Base-by-base conservation (phyloP, 441 rosid genomes). In the Geranium incanum region DNA sequence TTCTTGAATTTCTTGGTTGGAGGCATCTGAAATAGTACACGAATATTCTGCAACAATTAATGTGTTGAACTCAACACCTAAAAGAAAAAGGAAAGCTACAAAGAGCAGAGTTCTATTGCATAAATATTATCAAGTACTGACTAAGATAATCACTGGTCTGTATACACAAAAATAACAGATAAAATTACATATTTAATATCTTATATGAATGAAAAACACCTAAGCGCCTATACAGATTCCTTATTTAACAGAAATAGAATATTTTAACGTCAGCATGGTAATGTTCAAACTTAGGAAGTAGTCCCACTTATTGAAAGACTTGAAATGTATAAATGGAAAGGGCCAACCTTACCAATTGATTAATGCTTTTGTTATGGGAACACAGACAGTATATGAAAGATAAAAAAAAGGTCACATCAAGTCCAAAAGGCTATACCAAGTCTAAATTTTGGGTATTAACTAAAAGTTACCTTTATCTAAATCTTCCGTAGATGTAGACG, bases 401-500 rank as follows among this genome's bases (percentile, higher is more conserved):
- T 18, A 11, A 19, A 60, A 60, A 60, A 19, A 12, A 60, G 33
- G 33, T 11, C 21, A 19, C 65, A 60, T 36, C 36, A 60, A 8
- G 36, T 60, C 65, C 65, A 60, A 60, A 60, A 60, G 11, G 11
- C 36, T 7, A 23, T 19, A 60, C 36, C 19, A 60, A 60, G 36
- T 19, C 65, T 60, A 60, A 8, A 21, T 7, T n/a, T 19, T 28
- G 36, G 66, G 3, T 16, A 36, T 6, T 45, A 60, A 36, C 28
- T 65, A 4, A 74, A 41, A 50, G 36, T 69, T 16, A 59, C 36
- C 23, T 68, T 80, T 84, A 92, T 98, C 95, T 68, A 95, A 82
- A 83, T 88, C 93, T 74, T 90, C 97, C 9, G 96, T 95, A 69
- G 97, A 89, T 68, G 97, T 92, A 48, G 96, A 87, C 50, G 72